Conservation (phyloP, 441 rosid species). For the Croton laevigatus region DNA sequence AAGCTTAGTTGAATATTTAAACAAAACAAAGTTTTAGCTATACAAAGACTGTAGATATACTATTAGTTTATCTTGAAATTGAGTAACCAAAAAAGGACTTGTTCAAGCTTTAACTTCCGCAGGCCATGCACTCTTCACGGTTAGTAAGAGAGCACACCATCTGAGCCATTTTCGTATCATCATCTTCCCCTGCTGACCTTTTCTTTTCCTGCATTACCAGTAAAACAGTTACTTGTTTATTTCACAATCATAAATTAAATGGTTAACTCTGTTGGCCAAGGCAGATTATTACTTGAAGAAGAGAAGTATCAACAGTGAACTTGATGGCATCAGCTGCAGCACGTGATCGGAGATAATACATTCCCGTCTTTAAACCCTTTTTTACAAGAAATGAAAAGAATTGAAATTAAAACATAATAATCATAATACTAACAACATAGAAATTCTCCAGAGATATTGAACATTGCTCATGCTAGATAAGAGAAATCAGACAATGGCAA, state of each 20-base stretch:
- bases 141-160: conserved; percentile 85
- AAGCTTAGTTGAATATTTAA: neutral
- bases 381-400: neutral
- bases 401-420: neutral
- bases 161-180: conserved; percentile 64
- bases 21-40: neutral
- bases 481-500: neutral
- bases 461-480: neutral
- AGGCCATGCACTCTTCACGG: conserved; percentile 86
- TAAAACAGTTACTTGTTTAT: neutral
- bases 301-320: conserved; percentile 81
- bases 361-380: conserved; percentile 90
- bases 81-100: neutral
- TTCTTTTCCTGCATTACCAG: conserved; percentile 38
- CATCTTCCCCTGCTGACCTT: conserved; percentile 31
- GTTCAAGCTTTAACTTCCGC: conserved; percentile 56
- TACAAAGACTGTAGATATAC: conserved; percentile 2
- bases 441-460: neutral
- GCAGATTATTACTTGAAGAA: conserved; percentile 41
- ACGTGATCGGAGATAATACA: conserved; percentile 84
- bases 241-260: neutral
- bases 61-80: no score
- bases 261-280: neutral
- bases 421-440: neutral
- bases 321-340: conserved; percentile 99